A percentile compares a stretch with the other conserved stretches of the same genome.
These are phyloP conservation scores for Schizochytrium sp. DNA, from an alignment of 108 stramenopile species.

Conservation along the genomic window DNA sequence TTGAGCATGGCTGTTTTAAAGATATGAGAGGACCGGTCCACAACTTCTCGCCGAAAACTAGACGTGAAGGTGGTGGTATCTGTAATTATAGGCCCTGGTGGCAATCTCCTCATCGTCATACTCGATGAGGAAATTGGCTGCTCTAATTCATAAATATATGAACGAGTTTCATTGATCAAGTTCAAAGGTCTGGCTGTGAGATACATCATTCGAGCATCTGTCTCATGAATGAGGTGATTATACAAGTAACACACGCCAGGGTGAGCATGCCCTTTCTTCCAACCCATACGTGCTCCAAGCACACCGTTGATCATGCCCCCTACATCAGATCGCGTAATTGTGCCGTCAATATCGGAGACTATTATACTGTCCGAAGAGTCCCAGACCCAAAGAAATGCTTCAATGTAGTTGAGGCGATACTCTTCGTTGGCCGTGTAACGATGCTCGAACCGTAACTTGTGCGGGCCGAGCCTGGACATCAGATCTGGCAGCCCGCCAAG, in stretches of 20 bases:
- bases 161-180: slow-evolving; percentile 45
- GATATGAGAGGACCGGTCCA: slow-evolving; percentile 35
- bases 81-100: slow-evolving; percentile 39
- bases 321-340: slow-evolving; percentile 28
- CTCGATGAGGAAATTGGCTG: slow-evolving; percentile 4
- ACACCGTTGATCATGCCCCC: slow-evolving; percentile 61
- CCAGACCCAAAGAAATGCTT: slow-evolving; percentile 25
- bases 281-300: slow-evolving; percentile 45
- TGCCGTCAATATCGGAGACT: slow-evolving; percentile 53
- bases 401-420: background rate
- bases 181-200: slow-evolving; percentile 48
- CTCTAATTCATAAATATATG: slow-evolving; percentile 54
- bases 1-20: slow-evolving; percentile 32
- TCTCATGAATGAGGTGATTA: slow-evolving; percentile 42
- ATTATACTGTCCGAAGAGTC: background rate
- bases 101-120: slow-evolving; percentile 37
- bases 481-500: background rate
- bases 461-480: background rate
- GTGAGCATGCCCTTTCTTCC: slow-evolving; percentile 53
- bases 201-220: slow-evolving; percentile 23
- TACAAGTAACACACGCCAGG: slow-evolving; percentile 10
- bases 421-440: slow-evolving; percentile 23
- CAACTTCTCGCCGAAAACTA: slow-evolving; percentile 11
- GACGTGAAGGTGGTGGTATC: slow-evolving; percentile 40
- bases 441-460: slow-evolving; percentile 40